These are phyloP conservation scores for Backusella macrospora DNA, from an alignment of 192 early-diverging fungal genomes.

Conservation along the genomic window DNA sequence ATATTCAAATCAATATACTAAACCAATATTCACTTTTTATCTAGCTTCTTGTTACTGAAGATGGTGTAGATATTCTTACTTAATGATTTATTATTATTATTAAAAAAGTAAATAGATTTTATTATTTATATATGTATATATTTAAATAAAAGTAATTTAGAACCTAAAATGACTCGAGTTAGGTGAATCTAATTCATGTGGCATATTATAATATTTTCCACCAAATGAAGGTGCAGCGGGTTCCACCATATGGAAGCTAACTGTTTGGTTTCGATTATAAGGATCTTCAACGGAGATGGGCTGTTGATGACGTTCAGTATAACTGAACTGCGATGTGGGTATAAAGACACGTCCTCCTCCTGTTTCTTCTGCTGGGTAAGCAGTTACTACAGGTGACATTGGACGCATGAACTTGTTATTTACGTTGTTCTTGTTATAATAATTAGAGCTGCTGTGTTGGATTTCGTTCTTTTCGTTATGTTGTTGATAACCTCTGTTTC, in stretches of 20 bases:
- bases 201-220: neutral
- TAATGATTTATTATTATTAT: constrained; percentile 6
- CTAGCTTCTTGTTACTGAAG: constrained; percentile 62
- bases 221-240: neutral
- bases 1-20: neutral
- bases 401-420: constrained; percentile 9
- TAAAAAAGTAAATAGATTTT: neutral
- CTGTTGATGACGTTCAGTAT: neutral
- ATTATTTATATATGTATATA: neutral
- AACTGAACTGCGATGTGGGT: neutral
- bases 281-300: neutral
- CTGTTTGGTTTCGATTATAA: neutral
- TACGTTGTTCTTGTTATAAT: neutral
- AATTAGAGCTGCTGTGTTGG: neutral
- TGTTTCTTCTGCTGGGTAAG: neutral
- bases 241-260: neutral
- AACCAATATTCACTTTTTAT: neutral
- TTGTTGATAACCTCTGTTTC: neutral
- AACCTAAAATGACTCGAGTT: constrained; percentile 1
- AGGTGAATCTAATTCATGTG: neutral
- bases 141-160: neutral
- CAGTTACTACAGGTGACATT: constrained; percentile 12
- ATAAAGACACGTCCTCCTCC: neutral
- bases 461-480: neutral
- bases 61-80: constrained; percentile 74